Conservation (phyloP, 73 alveolate species). For the Stentor roeselii region DNA sequence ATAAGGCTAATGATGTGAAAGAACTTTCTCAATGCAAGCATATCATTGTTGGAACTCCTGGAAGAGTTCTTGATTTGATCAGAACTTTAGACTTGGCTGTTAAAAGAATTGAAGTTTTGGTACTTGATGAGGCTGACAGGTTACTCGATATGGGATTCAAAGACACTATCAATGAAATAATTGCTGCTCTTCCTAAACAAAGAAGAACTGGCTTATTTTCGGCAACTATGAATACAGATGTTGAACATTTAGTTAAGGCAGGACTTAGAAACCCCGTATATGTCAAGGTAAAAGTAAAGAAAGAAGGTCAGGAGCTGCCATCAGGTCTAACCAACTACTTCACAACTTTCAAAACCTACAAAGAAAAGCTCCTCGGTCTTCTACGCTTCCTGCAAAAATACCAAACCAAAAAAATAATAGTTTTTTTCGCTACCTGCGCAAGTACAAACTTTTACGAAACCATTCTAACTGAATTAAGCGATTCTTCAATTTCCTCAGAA, state of each 20-base stretch:
- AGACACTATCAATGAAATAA: conserved; percentile 62
- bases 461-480: no score
- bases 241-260: conserved; percentile 84
- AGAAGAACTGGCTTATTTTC: conserved; percentile 99
- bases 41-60: conserved; percentile 96
- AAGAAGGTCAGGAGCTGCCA: conserved; percentile 37
- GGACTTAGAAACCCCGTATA: conserved; percentile 98
- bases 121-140: conserved; percentile 98
- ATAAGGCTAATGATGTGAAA: conserved; percentile 75
- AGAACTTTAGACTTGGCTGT: conserved; percentile 65
- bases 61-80: conserved; percentile 90
- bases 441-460: conserved; percentile 76
- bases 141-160: conserved; percentile 52
- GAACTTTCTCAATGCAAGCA: conserved; percentile 73
- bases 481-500: background rate
- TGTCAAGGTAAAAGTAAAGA: conserved; percentile 71
- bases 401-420: conserved; percentile 53
- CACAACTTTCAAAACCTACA: conserved; percentile 35
- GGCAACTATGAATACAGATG: conserved; percentile 98
- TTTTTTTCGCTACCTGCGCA: conserved; percentile 93
- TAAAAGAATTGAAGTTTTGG: conserved; percentile 67
- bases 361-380: conserved; percentile 53
- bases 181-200: conserved; percentile 92
- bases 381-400: conserved; percentile 42
- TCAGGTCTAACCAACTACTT: conserved; percentile 34